A percentile compares a stretch with the other conserved stretches of the same genome.
Conservation (phyloP, 345 rosid species). For the Murraya koenigii region DNA sequence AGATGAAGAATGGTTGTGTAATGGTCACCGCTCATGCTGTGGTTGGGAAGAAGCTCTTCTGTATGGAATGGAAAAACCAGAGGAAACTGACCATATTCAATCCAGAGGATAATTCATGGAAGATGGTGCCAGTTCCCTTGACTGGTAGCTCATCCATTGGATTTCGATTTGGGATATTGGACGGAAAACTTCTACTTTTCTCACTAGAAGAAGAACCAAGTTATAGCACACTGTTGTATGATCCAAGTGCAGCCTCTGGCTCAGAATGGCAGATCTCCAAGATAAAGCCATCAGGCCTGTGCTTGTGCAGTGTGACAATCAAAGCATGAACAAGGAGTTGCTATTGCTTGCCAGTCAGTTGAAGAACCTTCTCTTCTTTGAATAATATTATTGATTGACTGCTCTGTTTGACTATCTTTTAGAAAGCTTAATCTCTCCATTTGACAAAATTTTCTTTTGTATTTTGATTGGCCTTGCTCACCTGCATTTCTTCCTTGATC, state of each 20-base stretch:
- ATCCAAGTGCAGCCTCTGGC: conserved; percentile 69
- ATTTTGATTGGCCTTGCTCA: background rate
- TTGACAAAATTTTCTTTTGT: background rate
- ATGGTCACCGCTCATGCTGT: conserved; percentile 96
- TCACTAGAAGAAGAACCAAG: conserved; percentile 48
- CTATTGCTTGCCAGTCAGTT: background rate
- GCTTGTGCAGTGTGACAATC: conserved; percentile 71
- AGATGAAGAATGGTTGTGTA: conserved; percentile 84
- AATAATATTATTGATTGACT: background rate
- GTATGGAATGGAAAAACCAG: conserved; percentile 91
- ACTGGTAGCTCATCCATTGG: conserved; percentile 62
- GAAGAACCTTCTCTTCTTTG: background rate
- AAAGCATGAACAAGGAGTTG: conserved; percentile 42
- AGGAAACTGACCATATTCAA: conserved; percentile 71
- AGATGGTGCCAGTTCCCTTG: conserved; percentile 69
- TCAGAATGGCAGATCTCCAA: conserved; percentile 67
- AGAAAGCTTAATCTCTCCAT: background rate
- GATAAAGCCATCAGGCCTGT: conserved; percentile 69
- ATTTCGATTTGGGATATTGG: conserved; percentile 75
- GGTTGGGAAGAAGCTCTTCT: conserved; percentile 68
- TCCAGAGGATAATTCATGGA: conserved; percentile 66
- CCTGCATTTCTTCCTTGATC: background rate
- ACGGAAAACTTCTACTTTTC: conserved; percentile 73
- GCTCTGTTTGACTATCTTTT: background rate
- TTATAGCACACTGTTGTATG: conserved; percentile 60